Base-by-base conservation (phyloP, 176 grass and related monocot genomes). In the Neostapfia colusana region DNA sequence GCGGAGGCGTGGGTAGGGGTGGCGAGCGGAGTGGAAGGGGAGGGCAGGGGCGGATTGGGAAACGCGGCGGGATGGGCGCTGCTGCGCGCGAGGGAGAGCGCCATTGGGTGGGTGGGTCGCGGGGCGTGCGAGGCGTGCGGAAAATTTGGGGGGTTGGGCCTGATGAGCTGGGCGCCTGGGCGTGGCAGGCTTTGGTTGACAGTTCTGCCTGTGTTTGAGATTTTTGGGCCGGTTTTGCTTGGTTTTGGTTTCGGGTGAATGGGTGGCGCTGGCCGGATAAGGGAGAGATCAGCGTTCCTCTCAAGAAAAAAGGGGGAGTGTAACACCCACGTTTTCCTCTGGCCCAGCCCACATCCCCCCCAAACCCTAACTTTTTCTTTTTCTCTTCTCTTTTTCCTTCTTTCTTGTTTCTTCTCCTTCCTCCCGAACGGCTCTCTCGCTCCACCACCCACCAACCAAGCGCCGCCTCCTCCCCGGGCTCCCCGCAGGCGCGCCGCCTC, bases 61-160 rank as follows among this genome's bases (percentile, higher is more conserved):
- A 81, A 48, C 50, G 36, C 53, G 57, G 42, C 36, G 27, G 4
- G 59, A 67, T 12, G 73, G 6, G 69, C 53, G 78, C 36, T 77
- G 50, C 71, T 73, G 41, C 76, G 72, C 71, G 81, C 81, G 81
- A 81, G 72, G 41, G 72, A 61, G 72, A 84, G 81, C 67, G 84
- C 81, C 88, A 84, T 84, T 54, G 85, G n/a, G 31, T 31, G 31
- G 31, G 31, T 31, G 21, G 46, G 14, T 13, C 8, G 24, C 58
- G 37, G 15, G 10, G 44, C 38, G 20, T 60, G 63, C 1, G 35
- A 61, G 28, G 17, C 70, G 79, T 17, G 48, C 10, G 10, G 60
- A 37, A 59, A 31, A 23, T 57, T 43, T 61, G 80, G 8, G 69
- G 16, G 21, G 10, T 51, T 34, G 65, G 37, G 31, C 58, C 44